Evolutionary conservation across 129 eudicot genomes (phyloP), one percentile per base, ranked within the genome.

Genomic region (Arctium lappa): DNA sequence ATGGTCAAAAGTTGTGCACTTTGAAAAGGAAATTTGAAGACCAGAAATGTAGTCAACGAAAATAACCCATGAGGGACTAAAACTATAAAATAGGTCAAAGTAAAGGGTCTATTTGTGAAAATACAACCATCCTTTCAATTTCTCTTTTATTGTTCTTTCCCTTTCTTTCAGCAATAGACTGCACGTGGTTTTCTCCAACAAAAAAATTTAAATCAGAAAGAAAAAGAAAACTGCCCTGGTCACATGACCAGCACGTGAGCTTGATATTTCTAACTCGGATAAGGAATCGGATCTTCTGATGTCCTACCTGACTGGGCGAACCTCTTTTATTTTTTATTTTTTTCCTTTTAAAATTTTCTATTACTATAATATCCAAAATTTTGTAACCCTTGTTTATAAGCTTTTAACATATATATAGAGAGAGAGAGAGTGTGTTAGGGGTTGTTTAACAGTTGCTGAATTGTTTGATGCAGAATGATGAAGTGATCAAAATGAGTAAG

Each of bases 171-270:
- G 56, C 22, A 77, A n/a, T 77, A 77, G 69, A 66, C 75, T 3
- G 31, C 66, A 79, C 75, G 65, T 79, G 82, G 66, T 66, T 29
- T 68, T 79, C 6, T 40, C 15, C 38, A 62, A 12, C 11, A 11
- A 68, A 68, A 29, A 29, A 78, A n/a, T n/a, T 33, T 8, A 68
- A 0, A 69, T 1, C 0, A 27, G 13, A 33, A 60, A 5, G 6
- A 56, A 16, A 75, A 32, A n/a, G 9, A 34, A 56, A 56, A 77
- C 11, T 8, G 34, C 72, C 72, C 34, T 34, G 65, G 65, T 77
- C 80, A 77, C 80, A 16, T 77, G 80, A 56, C 18, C 50, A 60
- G 71, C 80, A 77, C 71, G 80, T 77, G 80, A 77, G 72, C 53
- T 13, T 56, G 50, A 77, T 36, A 60, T 66, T 66, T 66, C 71